These are phyloP conservation scores for Wallacemonas collosoma DNA, from an alignment of 208 protist species.

Conservation along the genomic window DNA sequence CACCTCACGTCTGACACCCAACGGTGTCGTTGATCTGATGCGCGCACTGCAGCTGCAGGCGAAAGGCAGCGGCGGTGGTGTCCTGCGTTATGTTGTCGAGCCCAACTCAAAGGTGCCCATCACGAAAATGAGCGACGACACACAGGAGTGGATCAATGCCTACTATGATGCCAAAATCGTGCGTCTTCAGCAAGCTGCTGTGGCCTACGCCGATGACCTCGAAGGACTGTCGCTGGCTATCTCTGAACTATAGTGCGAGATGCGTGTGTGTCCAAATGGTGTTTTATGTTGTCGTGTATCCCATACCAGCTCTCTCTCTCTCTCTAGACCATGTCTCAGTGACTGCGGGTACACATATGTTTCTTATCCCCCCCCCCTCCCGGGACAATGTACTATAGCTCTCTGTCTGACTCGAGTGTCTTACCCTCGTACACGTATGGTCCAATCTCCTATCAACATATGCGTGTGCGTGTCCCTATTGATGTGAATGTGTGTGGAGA, in stretches of 20 bases:
- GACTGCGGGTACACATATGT: too few species aligned
- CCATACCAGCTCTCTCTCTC: too few species aligned
- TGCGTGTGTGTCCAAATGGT: background rate
- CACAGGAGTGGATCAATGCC: constrained; percentile 34
- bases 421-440: too few species aligned
- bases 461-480: too few species aligned
- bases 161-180: constrained; percentile 25
- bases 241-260: background rate
- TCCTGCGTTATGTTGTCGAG: constrained; percentile 34
- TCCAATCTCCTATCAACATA: too few species aligned
- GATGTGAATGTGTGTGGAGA: too few species aligned
- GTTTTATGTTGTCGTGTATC: background rate
- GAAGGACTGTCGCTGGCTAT: constrained; percentile 12
- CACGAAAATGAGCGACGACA: constrained; percentile 35
- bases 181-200: constrained; percentile 23
- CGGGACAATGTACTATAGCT: too few species aligned
- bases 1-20: constrained; percentile 28
- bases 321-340: too few species aligned
- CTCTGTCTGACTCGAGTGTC: too few species aligned
- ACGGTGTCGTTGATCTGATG: constrained; percentile 58
- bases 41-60: constrained; percentile 23
- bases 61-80: background rate
- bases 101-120: constrained; percentile 26
- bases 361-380: too few species aligned
- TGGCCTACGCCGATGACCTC: constrained; percentile 22